Base-by-base conservation (phyloP, 1,284 basidiomycete species). In the Ceratobasidium sp. region DNA sequence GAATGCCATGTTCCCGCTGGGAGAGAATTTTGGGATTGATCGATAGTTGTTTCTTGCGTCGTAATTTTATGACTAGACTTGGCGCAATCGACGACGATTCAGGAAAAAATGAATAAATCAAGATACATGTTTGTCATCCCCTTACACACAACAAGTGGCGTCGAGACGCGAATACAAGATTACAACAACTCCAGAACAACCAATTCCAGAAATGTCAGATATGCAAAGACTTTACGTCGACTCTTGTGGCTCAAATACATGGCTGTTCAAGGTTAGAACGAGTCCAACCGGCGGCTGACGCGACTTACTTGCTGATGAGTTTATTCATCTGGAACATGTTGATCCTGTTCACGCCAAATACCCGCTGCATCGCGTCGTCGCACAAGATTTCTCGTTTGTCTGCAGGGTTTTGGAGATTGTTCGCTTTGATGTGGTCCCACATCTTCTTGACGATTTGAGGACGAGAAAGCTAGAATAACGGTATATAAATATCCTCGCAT, bases 291-390 rank as follows among this genome's bases (percentile, higher is more conserved):
- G 16, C 22, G 16, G 31, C 11, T 13, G 34, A 41, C n/a, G n/a
- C 3, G 37, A 87, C 91, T 82, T 79, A 93, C 92, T 89, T 84
- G 81, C 91, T 89, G 74, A 94, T 83, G 49, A 89, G 86, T 81
- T 93, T 92, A 84, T 94, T 94, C 92, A 94, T 94, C 78, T 85
- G 88, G 84, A 94, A 94, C 92, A 94, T 94, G 81, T 92, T 88
- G 69, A 95, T 90, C 80, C 89, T 91, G 77, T 93, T 90, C 29
- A 74, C 64, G 27, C 71, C 66, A 58, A 78, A 77, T 43, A 95
- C 85, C 11, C 87, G 87, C 75, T 86, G 86, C 78, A 95, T 82
- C 49, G 83, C 85, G 37, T 85, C 84, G 81, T 96, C 93, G 79
- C 93, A 95, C 1, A 95, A 78, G 75, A 96, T 95, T 81, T 94